Conservation (phyloP, 2,329 filamentous ascomycete genomes). For the Teratosphaeriaceae sp. region DNA sequence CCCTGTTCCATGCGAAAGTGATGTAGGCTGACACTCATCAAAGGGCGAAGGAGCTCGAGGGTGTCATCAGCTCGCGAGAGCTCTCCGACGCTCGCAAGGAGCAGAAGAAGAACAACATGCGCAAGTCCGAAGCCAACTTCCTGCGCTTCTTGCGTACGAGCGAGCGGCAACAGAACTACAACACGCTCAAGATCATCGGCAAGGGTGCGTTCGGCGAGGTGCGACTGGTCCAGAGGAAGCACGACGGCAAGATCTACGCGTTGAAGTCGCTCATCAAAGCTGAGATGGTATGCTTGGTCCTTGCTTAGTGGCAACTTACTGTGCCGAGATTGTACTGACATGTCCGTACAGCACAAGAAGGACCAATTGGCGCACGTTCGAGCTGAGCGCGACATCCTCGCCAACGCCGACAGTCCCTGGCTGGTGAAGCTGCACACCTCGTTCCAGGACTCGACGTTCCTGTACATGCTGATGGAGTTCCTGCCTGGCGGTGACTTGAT, state of each 20-base stretch:
- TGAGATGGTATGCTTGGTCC: conserved; percentile 61
- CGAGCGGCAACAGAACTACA: conserved; percentile 90
- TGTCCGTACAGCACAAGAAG: conserved; percentile 67
- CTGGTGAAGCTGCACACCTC: conserved; percentile 98
- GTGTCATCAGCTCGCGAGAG: conserved; percentile 70
- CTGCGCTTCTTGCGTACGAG: conserved; percentile 89
- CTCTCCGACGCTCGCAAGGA: conserved; percentile 71
- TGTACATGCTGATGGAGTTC: conserved; percentile 99
- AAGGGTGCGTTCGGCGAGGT: conserved; percentile 99
- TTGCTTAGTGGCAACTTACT: not conserved
- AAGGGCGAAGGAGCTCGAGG: conserved; percentile 88
- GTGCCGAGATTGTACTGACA: conserved; percentile 6
- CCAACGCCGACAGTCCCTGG: conserved; percentile 99
- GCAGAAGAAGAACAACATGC: conserved; percentile 76
- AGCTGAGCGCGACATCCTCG: conserved; percentile 93
- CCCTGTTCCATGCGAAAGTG: not conserved
- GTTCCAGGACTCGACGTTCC: conserved; percentile 91
- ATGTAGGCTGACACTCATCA: conserved; percentile 4
- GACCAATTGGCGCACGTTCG: conserved; percentile 96
- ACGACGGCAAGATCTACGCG: conserved; percentile 94
- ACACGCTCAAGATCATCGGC: conserved; percentile 94
- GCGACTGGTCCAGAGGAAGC: conserved; percentile 92
- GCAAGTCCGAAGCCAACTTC: conserved; percentile 85
- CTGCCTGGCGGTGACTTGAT: conserved; percentile 96
- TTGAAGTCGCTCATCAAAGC: conserved; percentile 98